A percentile compares a stretch with the other conserved stretches of the same genome.
Conservation (phyloP, 169 alveolate genomes). For the Cyclospora cayetanensis region DNA sequence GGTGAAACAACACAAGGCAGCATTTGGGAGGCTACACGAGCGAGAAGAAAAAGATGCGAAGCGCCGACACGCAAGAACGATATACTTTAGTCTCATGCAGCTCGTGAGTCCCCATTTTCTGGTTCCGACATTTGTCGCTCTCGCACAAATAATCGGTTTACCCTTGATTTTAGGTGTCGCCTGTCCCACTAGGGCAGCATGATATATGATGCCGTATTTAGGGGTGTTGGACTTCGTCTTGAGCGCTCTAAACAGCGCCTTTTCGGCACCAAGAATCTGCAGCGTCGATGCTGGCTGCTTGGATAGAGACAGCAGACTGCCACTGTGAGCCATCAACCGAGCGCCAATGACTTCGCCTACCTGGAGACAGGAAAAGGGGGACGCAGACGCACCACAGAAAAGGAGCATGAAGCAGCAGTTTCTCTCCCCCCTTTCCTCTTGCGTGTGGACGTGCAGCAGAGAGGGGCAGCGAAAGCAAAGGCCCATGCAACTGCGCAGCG, state of each 20-base stretch:
- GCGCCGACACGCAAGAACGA: background rate
- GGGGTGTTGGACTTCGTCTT: conserved; percentile 99
- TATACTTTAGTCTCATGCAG: background rate
- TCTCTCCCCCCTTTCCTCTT: no score
- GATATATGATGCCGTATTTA: conserved; percentile 99
- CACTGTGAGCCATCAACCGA: conserved; percentile 99
- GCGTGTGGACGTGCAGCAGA: no score
- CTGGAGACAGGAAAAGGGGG: conserved; percentile 54
- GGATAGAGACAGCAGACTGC: conserved; percentile 97
- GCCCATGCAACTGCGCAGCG: no score
- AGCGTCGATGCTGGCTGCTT: conserved; percentile 99
- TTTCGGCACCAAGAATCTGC: conserved; percentile 95
- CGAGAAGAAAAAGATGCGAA: background rate
- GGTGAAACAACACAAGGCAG: background rate
- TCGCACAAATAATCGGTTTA: background rate
- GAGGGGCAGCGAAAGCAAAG: no score
- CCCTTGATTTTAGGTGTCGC: conserved; percentile 98
- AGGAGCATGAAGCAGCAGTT: background rate
- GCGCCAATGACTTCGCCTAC: conserved; percentile 99
- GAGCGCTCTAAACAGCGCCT: conserved; percentile 99
- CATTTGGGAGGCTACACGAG: background rate
- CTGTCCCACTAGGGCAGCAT: conserved; percentile 99
- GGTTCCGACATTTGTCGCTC: background rate
- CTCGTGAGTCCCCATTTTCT: background rate
- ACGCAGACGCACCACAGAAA: background rate